Evolutionary conservation across 352 stramenopile genomes (phyloP).

Genomic region (Globisporangium nunn): DNA sequence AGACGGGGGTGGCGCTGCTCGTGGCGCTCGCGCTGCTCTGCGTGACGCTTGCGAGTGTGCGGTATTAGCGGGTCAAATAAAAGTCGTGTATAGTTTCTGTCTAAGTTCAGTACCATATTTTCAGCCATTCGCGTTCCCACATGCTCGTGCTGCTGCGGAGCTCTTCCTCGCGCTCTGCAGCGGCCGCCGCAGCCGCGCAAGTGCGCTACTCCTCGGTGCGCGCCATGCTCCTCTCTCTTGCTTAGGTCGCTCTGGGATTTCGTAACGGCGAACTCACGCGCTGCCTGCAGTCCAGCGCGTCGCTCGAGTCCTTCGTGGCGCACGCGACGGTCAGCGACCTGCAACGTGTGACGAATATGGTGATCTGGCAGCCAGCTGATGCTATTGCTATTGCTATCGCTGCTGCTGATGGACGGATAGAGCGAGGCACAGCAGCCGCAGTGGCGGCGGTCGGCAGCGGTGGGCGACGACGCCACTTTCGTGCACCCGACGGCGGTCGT

Average conservation of each 20-base stretch:
- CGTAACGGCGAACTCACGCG: neutral
- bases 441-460: conserved; percentile 3
- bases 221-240: neutral
- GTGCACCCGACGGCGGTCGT: conserved; percentile 70
- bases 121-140: neutral
- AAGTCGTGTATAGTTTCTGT: neutral
- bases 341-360: neutral
- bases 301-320: conserved; percentile 44
- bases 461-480: conserved; percentile 8
- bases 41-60: conserved; percentile 4
- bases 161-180: conserved; percentile 1
- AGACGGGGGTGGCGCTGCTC: conserved; percentile 5
- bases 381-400: neutral
- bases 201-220: conserved; percentile 6
- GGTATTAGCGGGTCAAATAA: neutral
- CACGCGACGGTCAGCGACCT: conserved; percentile 25
- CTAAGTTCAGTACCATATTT: conserved; percentile 1
- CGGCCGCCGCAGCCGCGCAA: neutral
- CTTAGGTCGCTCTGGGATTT: no score
- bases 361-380: no score
- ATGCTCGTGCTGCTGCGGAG: neutral
- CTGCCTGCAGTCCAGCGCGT: conserved; percentile 19
- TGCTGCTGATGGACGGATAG: neutral
- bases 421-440: conserved; percentile 1
- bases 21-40: conserved; percentile 14